Base-by-base conservation (phyloP, 148 eudicot species). In the Fagopyrum esculentum region DNA sequence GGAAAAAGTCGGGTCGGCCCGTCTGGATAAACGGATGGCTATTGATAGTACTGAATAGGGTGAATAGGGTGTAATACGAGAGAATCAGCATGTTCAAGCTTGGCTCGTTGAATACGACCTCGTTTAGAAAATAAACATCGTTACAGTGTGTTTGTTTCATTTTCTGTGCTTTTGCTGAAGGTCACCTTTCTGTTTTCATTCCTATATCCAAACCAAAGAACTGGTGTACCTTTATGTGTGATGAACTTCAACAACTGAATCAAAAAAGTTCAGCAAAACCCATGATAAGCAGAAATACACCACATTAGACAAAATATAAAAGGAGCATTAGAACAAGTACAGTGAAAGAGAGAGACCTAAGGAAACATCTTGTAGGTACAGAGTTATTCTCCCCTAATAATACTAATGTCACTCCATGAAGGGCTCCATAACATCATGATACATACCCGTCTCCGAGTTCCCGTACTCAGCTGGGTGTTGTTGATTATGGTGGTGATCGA, bases 401-500 rank as follows among this genome's bases (percentile, higher is more conserved):
- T 12, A 26, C n/a, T 63, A 63, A 40, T 13, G 35, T 79, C 76
- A 83, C 78, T 85, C 93, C 84, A 87, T 84, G 89, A 79, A 94
- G 17, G 90, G 85, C 85, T 91, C 98, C 98, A 94, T 94, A 56
- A 91, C 91, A 87, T 91, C 97, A 46, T 89, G 70, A 85, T 91
- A 91, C 93, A 89, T 91, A 46, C 91, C 95, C 4, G 85, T 85
- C 78, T 86, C 90, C 3, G 84, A 51, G 61, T 83, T 83, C 69
- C 89, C 82, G 40, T 84, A 86, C 63, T 90, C 96, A 22, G 81
- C 78, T 9, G 87, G 84, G 15, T 84, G 84, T 30, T 77, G 89
- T 30, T 77, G 89, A 66, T 7, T 43, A 30, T 30, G 69, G 9
- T 63, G 69, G 52, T 91, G 98, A 77, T 93, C 90, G 3, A 91